phyloP scores from a whole-genome alignment of 2,329 filamentous ascomycete species.

The Lecanoromycetidae sp. region DNA sequence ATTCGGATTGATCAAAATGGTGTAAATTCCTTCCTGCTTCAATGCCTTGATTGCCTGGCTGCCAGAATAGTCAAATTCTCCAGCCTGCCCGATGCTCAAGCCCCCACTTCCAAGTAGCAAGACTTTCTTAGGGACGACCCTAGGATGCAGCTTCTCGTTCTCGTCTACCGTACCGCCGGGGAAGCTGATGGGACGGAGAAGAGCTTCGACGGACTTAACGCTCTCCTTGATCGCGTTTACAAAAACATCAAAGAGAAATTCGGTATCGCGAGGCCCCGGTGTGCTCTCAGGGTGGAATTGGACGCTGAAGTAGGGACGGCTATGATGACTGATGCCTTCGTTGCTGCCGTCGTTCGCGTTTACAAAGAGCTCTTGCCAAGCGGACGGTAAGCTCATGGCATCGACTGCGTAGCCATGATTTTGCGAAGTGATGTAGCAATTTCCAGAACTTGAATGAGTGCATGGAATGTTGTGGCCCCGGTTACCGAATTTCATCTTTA shows the following conservation, averaged over 20 bases:
- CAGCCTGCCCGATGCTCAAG: constrained; percentile 92
- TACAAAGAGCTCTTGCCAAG: constrained; percentile 90
- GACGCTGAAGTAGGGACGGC: constrained; percentile 92
- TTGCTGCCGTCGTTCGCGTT: constrained; percentile 98
- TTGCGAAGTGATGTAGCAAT: constrained; percentile 97
- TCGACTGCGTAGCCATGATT: constrained; percentile 97
- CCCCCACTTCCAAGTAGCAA: constrained; percentile 89
- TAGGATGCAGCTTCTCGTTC: constrained; percentile 63
- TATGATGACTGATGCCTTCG: constrained; percentile 83
- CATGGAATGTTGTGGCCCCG: constrained; percentile 97
- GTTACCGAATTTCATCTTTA: constrained; percentile 99
- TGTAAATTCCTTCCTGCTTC: constrained; percentile 97
- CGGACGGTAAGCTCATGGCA: constrained; percentile 56
- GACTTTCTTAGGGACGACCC: constrained; percentile 83
- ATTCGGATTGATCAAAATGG: constrained; percentile 95
- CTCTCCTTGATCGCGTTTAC: constrained; percentile 69
- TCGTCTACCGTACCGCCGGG: constrained; percentile 73
- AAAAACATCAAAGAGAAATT: constrained; percentile 95
- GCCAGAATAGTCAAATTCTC: constrained; percentile 97
- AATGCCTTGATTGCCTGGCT: constrained; percentile 97
- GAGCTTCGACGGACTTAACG: constrained; percentile 51
- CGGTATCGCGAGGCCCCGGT: constrained; percentile 86
- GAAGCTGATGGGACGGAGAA: constrained; percentile 67
- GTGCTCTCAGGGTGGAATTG: constrained; percentile 98
- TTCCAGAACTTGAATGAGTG: constrained; percentile 87